phyloP scores from a whole-genome alignment of 108 stramenopile genomes.

The Conticribra guillardii region DNA sequence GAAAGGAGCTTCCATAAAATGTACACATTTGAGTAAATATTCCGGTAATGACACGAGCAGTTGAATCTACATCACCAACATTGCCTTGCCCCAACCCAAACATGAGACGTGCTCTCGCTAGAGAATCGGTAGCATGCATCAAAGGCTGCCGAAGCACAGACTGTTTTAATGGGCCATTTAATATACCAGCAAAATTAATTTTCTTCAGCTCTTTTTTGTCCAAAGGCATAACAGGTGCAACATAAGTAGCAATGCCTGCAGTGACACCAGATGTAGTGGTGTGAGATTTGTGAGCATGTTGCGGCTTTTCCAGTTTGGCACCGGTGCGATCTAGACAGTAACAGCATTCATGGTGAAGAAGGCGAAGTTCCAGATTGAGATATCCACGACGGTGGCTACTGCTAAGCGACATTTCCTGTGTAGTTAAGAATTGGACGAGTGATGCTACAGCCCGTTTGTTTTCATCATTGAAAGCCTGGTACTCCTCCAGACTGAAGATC shows the following conservation, averaged over 20 bases:
- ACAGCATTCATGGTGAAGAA: constrained; percentile 87
- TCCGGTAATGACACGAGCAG: constrained; percentile 78
- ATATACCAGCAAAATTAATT: constrained; percentile 64
- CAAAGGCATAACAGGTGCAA: constrained; percentile 72
- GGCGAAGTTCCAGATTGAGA: constrained; percentile 79
- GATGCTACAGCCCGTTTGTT: constrained; percentile 57
- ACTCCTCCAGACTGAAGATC: constrained; percentile 29
- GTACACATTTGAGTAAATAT: constrained; percentile 87
- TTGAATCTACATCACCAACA: constrained; percentile 66
- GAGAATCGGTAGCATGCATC: constrained; percentile 84
- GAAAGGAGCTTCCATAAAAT: constrained; percentile 79
- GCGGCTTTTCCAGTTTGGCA: constrained; percentile 39
- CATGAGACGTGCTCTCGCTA: constrained; percentile 87
- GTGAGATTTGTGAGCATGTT: constrained; percentile 19
- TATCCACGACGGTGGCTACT: constrained; percentile 81
- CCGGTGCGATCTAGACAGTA: constrained; percentile 46
- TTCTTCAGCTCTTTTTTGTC: constrained; percentile 67
- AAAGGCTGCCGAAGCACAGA: constrained; percentile 83
- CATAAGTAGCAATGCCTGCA: constrained; percentile 73
- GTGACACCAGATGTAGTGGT: constrained; percentile 50
- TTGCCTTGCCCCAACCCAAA: constrained; percentile 65
- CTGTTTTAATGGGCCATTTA: constrained; percentile 77
- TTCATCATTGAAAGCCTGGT: constrained; percentile 56
- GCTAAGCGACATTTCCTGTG: constrained; percentile 80
- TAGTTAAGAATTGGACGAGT: constrained; percentile 76